These are phyloP conservation scores for Debaryomyces tyrocola DNA, from an alignment of 805 yeast species.

Conservation along the genomic window DNA sequence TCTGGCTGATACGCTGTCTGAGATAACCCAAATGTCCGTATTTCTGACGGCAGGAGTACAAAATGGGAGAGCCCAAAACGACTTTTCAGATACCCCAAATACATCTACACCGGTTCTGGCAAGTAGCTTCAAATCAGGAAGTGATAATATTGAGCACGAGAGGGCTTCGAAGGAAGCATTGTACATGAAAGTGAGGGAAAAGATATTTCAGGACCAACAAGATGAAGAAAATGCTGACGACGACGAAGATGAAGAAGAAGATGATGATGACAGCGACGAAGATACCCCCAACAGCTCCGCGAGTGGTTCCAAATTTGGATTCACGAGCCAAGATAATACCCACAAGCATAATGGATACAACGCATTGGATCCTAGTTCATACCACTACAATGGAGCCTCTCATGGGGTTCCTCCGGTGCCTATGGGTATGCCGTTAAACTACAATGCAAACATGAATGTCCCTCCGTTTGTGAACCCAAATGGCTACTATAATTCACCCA, in stretches of 20 bases:
- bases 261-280: constrained; percentile 2
- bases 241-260: constrained; percentile 7
- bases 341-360: neutral
- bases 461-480: neutral
- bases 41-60: neutral
- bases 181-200: constrained; percentile 37
- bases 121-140: neutral
- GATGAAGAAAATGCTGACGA: constrained; percentile 10
- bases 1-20: neutral
- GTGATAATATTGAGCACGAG: constrained; percentile 20
- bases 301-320: neutral
- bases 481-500: neutral
- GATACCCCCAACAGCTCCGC: neutral
- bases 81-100: neutral
- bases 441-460: neutral
- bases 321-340: neutral
- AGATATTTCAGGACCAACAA: constrained; percentile 20
- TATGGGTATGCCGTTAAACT: constrained; percentile 3
- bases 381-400: neutral
- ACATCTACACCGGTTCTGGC: neutral
- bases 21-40: neutral
- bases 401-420: neutral
- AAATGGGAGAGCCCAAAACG: neutral
- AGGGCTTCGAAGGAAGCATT: constrained; percentile 35
- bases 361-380: neutral